Base-by-base conservation (phyloP, 2,329 filamentous ascomycete species). In the Bipolaris zeicola region DNA sequence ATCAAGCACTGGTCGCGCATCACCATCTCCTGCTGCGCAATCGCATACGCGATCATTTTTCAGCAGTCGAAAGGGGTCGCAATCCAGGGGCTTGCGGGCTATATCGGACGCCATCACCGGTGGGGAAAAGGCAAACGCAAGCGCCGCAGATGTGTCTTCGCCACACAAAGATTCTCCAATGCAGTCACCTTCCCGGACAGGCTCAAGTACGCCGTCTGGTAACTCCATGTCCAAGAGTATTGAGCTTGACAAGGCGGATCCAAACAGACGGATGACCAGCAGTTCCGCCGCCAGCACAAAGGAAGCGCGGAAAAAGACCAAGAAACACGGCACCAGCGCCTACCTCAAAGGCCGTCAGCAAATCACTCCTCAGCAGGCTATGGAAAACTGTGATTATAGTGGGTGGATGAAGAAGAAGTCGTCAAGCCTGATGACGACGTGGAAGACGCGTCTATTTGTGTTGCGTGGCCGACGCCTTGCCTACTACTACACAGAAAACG, bases 321-420 rank as follows among this genome's bases (percentile, higher is more conserved):
- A 87, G 49, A 99, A 99, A 80, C 96, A 98, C 74, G 89, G 92
- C 55, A 99, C 95, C 0, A 97, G 93, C 69, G 95, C 95, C 0
- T 99, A 98, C 76, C 91, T 88, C 16, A 89, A 91, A 28, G 95
- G 95, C 0, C 79, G 98, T 38, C 85, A 90, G 66, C 92, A 93
- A 76, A 89, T 94, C 58, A 80, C 85, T 0, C 95, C 95, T 0
- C 82, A 87, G 52, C 91, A 96, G 72, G 92, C 94, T 58, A 95
- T 96, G 77, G 80, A 87, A 60, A 87, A 87, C 59, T 94, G 92
- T 52, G 94, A 99, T 71, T 98, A 96, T 75, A 94, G 89, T 69
- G 95, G 95, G 1, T 99, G 95, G 95, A 99, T 99, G 95, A 98
- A 95, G 82, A 99, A 99, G 83, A 93, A 96, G 77, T 96, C 92